Evolutionary conservation across 495 filamentous ascomycete species (phyloP), one percentile per base, ranked within the genome.

Genomic region (Mytilinidion resinicola): DNA sequence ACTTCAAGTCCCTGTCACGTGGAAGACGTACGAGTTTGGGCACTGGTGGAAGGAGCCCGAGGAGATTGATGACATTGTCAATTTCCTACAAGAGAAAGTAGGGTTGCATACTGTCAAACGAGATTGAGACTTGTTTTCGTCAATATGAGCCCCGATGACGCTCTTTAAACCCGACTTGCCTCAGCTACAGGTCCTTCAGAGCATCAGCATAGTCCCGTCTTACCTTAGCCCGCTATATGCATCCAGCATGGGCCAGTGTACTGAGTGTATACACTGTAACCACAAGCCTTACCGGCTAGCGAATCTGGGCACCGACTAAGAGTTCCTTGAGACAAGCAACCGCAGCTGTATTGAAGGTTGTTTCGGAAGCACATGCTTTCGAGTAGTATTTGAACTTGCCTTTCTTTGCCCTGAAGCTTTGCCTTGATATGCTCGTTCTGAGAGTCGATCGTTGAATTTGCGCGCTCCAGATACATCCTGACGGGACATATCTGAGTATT

Each of bases 11-110:
- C 21, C 46, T 14, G 19, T 49, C 8, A 49, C 15, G 12, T 49
- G 46, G 46, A 49, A 49, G 25, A 49, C 20, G 1, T 49, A 49
- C 19, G 46, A 49, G 6, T 49, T 49, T 25, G 21, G 46, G 21
- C 46, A 49, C 19, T 49, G 46, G 46, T 49, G 46, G 46, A 49
- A 49, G 14, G 46, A 49, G 21, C 21, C 17, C 25, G 46, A 49
- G 14, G 46, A 49, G 14, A 49, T 49, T 49, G 46, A 49, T 49
- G 46, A 49, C 14, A 49, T 49, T 25, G 17, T 49, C 7, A 21
- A 19, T 9, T 49, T 30, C 19, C 14, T 30, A 25, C 46, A 25
- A 49, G 46, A 49, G 1, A 30, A 49, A 25, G 21, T 49, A 8
- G 46, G 46, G 0, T 25, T 49, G 46, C 12, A 30, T 10, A 4